These are phyloP conservation scores for Psidium friedrichsthalianum DNA, from an alignment of 345 rosid genomes.

Conservation along the genomic window DNA sequence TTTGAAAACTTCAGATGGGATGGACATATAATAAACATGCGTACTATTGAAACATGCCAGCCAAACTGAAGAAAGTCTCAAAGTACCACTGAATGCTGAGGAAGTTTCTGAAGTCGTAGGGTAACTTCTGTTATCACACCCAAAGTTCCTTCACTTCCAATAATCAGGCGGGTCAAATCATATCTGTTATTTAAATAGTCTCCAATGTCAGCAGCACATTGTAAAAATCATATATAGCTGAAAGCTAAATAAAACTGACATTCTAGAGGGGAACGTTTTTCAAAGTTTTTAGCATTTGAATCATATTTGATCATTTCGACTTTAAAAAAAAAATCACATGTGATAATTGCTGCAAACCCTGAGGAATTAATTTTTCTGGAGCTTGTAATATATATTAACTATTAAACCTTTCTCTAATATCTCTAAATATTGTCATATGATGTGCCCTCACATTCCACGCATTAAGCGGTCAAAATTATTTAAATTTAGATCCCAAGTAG, in stretches of 20 bases:
- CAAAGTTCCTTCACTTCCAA: constrained; percentile 95
- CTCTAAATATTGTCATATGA: not conserved
- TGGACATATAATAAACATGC: not conserved
- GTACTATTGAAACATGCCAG: not conserved
- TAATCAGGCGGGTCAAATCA: constrained; percentile 79
- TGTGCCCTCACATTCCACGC: not conserved
- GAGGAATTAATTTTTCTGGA: not conserved
- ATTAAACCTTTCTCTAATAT: not conserved
- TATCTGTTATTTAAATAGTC: constrained; percentile 29
- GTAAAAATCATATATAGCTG: not conserved
- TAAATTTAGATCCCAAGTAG: not conserved
- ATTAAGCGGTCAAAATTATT: not conserved
- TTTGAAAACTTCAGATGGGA: not conserved
- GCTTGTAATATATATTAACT: not conserved
- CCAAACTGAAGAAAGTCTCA: not conserved
- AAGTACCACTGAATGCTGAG: constrained; percentile 81
- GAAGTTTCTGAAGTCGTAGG: constrained; percentile 80
- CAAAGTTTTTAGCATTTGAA: not conserved
- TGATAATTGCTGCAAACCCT: not conserved
- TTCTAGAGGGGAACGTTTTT: not conserved
- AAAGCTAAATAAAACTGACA: not conserved
- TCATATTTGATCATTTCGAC: not conserved
- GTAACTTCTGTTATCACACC: constrained; percentile 89
- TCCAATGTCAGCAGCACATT: not conserved
- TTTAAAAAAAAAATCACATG: not conserved